Percentiles rank a stretch among this genome's conserved stretches.
Conservation (phyloP, 768 basidiomycete genomes). For the Termitomyces sp. region DNA sequence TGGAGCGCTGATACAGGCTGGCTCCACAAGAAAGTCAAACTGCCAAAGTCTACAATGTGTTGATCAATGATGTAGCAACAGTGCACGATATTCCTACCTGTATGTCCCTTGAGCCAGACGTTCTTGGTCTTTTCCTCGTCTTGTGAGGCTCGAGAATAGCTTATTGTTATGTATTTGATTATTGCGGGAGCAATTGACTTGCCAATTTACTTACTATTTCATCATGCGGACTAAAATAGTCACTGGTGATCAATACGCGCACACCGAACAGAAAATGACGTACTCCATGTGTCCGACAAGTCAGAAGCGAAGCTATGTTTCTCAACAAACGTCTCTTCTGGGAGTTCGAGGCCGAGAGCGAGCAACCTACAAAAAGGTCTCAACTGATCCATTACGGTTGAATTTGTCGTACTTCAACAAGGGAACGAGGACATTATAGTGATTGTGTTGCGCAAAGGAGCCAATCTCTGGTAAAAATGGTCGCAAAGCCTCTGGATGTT, state of each 20-base stretch:
- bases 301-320: conserved; percentile 29
- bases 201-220: conserved; percentile 34
- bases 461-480: conserved; percentile 31
- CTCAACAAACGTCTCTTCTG: conserved; percentile 37
- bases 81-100: conserved; percentile 20
- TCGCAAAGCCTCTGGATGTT: conserved; percentile 29
- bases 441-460: conserved; percentile 28
- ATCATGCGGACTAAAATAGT: conserved; percentile 32
- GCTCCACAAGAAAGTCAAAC: conserved; percentile 40
- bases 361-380: conserved; percentile 17
- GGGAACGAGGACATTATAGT: conserved; percentile 29
- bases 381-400: neutral
- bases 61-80: neutral
- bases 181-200: neutral
- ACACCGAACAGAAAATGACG: neutral
- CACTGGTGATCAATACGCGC: neutral
- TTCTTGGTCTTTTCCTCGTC: conserved; percentile 37
- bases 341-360: conserved; percentile 38
- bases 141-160: conserved; percentile 34
- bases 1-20: conserved; percentile 44
- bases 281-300: conserved; percentile 1
- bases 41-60: conserved; percentile 31
- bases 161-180: conserved; percentile 8
- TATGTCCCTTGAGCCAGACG: conserved; percentile 48
- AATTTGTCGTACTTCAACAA: conserved; percentile 23